Evolutionary conservation across 495 filamentous ascomycete genomes (phyloP), one percentile per base, ranked within the genome.

Genomic region (Penicillium herquei): DNA sequence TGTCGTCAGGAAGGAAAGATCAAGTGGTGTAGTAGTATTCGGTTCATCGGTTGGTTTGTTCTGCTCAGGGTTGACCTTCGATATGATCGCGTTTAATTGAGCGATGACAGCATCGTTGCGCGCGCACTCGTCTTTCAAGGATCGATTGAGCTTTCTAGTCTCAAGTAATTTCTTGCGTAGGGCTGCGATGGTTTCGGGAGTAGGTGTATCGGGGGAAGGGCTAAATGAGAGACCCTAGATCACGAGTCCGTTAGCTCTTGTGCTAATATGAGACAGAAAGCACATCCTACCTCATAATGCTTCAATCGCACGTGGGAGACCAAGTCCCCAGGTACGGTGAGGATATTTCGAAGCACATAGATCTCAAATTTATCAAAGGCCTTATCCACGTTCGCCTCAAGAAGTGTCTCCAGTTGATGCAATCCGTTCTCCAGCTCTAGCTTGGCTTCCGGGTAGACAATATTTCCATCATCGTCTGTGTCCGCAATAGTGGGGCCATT

Each of bases 391-490:
- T 87, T 88, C 17, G 81, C 71, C 58, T 89, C 87, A n/a, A 98
- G 83, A n/a, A 98, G 78, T 3, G 92, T 97, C 69, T 98, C 95
- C 17, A 98, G 79, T 73, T 96, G 86, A 68, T 97, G 92, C 39
- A 93, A 80, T 21, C 94, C 94, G 66, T 90, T 85, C 64, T 95
- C 91, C 49, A 98, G 86, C 71, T 98, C 94, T 39, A 86, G 69
- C 55, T 83, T 84, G 39, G 87, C 84, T 52, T 85, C 81, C 3
- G 81, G 78, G 54, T 81, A 78, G 32, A 76, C 58, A 41, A 79
- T 61, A 45, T 78, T 79, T 18, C 82, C 79, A 51, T 84, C 77
- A 9, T 75, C 78, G 58, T 83, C 80, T 7, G 73, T 73, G 56
- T 81, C 76, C n/a, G 73, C 76, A 43, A 77, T 80, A 6, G 73